These are phyloP conservation scores for Apiosordaria backusii DNA, from an alignment of 495 filamentous ascomycete genomes.

Conservation along the genomic window DNA sequence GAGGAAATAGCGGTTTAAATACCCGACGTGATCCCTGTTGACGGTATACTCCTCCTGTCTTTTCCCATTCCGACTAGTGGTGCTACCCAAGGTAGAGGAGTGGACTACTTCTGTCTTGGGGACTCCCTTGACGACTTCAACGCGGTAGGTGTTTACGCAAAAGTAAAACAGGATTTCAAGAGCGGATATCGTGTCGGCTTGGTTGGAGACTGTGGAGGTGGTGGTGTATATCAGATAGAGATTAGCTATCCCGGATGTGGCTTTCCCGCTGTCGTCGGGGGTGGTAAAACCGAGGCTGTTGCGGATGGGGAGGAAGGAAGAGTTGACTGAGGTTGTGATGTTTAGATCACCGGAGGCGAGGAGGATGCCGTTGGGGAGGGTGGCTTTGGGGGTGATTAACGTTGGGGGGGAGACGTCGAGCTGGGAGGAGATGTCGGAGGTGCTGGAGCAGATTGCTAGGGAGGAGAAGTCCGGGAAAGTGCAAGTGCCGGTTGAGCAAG, in stretches of 20 bases:
- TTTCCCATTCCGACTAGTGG: not conserved
- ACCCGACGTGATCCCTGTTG: conserved; percentile 11
- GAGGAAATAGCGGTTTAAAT: conserved; percentile 14
- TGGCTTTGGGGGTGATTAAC: conserved; percentile 6
- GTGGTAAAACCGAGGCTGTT: conserved; percentile 24
- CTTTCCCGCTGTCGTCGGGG: conserved; percentile 14
- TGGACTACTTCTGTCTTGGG: conserved; percentile 19
- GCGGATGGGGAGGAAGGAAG: conserved; percentile 16
- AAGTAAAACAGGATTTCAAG: conserved; percentile 29
- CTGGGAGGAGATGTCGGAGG: conserved; percentile 35
- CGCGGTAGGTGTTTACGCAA: conserved; percentile 32
- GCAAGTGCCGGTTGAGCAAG: conserved; percentile 46
- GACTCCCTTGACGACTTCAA: conserved; percentile 13
- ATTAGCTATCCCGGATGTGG: conserved; percentile 21
- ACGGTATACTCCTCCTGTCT: conserved; percentile 19
- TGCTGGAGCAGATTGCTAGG: conserved; percentile 43
- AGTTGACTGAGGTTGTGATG: conserved; percentile 17
- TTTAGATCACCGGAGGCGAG: conserved; percentile 26
- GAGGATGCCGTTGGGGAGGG: conserved; percentile 26
- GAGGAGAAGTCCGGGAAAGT: conserved; percentile 43
- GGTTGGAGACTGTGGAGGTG: no score
- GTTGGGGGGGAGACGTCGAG: conserved; percentile 23
- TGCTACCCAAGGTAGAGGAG: conserved; percentile 14
- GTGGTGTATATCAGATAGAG: conserved; percentile 29
- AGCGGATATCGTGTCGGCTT: conserved; percentile 19